Evolutionary conservation across 805 yeast genomes (phyloP).

Genomic region (Lachancea thermotolerans): DNA sequence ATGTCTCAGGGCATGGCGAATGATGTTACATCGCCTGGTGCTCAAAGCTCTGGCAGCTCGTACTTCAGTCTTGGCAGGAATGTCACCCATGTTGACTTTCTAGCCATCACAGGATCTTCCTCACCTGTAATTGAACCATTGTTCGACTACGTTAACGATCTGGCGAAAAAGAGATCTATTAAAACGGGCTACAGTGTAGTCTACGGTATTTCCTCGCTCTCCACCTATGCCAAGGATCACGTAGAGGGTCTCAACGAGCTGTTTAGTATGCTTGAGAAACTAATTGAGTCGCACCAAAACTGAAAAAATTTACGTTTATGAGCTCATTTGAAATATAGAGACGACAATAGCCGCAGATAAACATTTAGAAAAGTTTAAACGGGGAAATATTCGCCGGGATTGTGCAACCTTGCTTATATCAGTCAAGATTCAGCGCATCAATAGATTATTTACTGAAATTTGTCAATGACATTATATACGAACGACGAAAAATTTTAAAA

Average conservation of each 20-base stretch:
- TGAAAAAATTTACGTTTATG: not conserved
- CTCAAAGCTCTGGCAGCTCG: constrained; percentile 8
- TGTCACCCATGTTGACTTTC: constrained; percentile 32
- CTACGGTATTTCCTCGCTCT: constrained; percentile 40
- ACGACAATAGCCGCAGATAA: not conserved
- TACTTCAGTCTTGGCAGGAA: constrained; percentile 7
- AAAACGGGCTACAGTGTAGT: constrained; percentile 53
- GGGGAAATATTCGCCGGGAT: no score
- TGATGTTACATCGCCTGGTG: constrained; percentile 6
- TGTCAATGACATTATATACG: not conserved
- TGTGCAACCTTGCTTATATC: no score
- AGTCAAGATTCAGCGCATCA: not conserved
- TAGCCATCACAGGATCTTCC: constrained; percentile 58
- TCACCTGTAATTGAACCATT: constrained; percentile 65
- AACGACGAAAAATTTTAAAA: not conserved
- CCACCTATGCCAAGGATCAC: constrained; percentile 55
- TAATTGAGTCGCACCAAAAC: not conserved
- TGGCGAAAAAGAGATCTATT: constrained; percentile 34
- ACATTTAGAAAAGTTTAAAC: not conserved
- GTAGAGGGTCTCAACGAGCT: constrained; percentile 67
- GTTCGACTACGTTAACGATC: constrained; percentile 46
- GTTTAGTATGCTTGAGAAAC: constrained; percentile 39
- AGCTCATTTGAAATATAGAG: not conserved
- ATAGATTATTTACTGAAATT: not conserved
- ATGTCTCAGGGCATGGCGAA: constrained; percentile 4